These are phyloP conservation scores for Eucalyptus pauciflora DNA, from an alignment of 345 rosid species.

Conservation along the genomic window DNA sequence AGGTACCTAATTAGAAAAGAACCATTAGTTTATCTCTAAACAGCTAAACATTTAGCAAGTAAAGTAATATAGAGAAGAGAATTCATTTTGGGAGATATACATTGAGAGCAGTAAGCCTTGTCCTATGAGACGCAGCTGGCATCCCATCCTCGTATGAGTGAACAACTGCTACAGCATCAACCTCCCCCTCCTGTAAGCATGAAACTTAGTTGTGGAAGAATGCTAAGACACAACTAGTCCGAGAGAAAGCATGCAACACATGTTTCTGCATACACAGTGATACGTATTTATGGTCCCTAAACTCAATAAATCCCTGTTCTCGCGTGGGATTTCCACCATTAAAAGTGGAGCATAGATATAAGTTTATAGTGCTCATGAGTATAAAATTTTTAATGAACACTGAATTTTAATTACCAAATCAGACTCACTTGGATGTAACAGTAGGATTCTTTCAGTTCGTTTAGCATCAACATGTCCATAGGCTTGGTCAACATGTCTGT, in stretches of 20 bases:
- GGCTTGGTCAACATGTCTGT: conserved; percentile 76
- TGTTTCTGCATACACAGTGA: neutral
- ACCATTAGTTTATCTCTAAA: neutral
- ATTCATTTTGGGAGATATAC: conserved; percentile 14
- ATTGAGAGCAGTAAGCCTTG: conserved; percentile 75
- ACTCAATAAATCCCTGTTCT: neutral
- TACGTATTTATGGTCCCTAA: neutral
- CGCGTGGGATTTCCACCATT: neutral
- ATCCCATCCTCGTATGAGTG: conserved; percentile 68
- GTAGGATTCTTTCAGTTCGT: conserved; percentile 63
- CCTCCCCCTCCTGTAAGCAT: conserved; percentile 55
- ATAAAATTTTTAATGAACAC: neutral
- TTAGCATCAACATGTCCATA: conserved; percentile 75
- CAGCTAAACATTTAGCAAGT: neutral
- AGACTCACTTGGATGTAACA: conserved; percentile 66
- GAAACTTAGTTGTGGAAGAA: neutral
- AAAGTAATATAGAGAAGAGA: neutral
- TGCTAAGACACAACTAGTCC: neutral
- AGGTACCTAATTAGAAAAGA: conserved; percentile 43
- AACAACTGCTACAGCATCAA: conserved; percentile 53
- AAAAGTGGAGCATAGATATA: neutral
- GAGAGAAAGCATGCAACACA: neutral
- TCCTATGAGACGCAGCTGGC: conserved; percentile 72
- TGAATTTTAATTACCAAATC: neutral
- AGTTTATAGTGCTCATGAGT: neutral